Percentiles rank a stretch among this genome's conserved stretches.
Conservation (phyloP, 2,329 filamentous ascomycete genomes). For the Nemania sp. region DNA sequence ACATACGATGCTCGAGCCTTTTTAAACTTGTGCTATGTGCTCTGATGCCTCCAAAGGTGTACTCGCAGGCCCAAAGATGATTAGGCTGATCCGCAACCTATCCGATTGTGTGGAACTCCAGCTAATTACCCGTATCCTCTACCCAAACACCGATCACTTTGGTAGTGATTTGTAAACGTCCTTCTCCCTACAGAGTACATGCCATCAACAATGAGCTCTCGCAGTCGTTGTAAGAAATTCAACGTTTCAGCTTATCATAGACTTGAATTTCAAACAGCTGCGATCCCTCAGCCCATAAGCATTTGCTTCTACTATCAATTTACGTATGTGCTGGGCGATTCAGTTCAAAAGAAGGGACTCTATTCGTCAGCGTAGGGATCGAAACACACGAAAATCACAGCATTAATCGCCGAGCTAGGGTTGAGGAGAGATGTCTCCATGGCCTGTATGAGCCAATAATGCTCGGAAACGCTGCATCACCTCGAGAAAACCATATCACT, state of each 20-base stretch:
- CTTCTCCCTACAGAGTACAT: neutral
- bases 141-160: neutral
- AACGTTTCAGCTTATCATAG: too few relatives aligned
- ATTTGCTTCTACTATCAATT: too few relatives aligned
- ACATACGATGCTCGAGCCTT: constrained; percentile 99
- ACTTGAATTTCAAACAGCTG: too few relatives aligned
- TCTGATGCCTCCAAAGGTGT: constrained; percentile 64
- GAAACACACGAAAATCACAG: too few relatives aligned
- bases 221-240: too few relatives aligned
- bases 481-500: neutral
- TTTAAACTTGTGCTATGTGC: constrained; percentile 97
- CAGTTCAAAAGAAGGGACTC: too few relatives aligned
- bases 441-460: neutral
- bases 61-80: constrained; percentile 30
- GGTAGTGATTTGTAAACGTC: neutral
- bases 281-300: too few relatives aligned
- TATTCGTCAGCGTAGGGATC: too few relatives aligned
- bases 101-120: neutral
- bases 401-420: too few relatives aligned
- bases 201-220: too few relatives aligned
- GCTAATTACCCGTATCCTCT: neutral
- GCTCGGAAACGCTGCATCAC: neutral
- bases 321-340: too few relatives aligned
- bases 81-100: constrained; percentile 34
- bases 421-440: neutral